phyloP scores from a whole-genome alignment of 768 basidiomycete species.

The Russula abietina region DNA sequence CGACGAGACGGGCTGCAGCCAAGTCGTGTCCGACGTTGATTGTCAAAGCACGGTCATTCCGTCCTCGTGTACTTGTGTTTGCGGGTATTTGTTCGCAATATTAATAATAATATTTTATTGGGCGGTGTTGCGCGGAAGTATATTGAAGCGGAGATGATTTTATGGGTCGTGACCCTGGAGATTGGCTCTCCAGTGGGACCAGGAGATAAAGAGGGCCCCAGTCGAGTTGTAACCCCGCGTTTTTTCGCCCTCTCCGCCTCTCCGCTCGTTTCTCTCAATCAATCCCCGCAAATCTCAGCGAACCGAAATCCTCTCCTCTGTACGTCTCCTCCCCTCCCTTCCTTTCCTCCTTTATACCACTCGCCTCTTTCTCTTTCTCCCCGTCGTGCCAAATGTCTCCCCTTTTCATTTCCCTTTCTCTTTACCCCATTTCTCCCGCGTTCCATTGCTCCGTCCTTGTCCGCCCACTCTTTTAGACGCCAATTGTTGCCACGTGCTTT shows the following conservation, averaged over 20 bases:
- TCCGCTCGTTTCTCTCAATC: constrained; percentile 23
- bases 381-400: not conserved
- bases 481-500: constrained; percentile 22
- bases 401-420: not conserved
- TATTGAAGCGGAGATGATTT: constrained; percentile 15
- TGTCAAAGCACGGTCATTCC: not conserved
- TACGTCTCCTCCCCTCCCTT: constrained; percentile 14
- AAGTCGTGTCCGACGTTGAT: constrained; percentile 18
- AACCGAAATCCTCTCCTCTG: constrained; percentile 20
- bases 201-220: constrained; percentile 23
- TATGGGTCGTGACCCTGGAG: not conserved
- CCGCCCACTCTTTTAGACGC: constrained; percentile 5
- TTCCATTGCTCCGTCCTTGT: constrained; percentile 19
- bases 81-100: constrained; percentile 6
- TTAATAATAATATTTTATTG: not conserved
- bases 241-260: constrained; percentile 24
- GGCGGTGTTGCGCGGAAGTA: constrained; percentile 7
- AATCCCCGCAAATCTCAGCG: constrained; percentile 26
- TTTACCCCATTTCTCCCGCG: not conserved
- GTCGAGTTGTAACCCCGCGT: constrained; percentile 26
- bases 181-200: not conserved
- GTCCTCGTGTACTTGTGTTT: constrained; percentile 18
- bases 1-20: constrained; percentile 19
- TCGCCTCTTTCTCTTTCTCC: not conserved
- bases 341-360: not conserved